Conservation (phyloP, 805 yeast species). For the Wickerhamiella allomyrinae region DNA sequence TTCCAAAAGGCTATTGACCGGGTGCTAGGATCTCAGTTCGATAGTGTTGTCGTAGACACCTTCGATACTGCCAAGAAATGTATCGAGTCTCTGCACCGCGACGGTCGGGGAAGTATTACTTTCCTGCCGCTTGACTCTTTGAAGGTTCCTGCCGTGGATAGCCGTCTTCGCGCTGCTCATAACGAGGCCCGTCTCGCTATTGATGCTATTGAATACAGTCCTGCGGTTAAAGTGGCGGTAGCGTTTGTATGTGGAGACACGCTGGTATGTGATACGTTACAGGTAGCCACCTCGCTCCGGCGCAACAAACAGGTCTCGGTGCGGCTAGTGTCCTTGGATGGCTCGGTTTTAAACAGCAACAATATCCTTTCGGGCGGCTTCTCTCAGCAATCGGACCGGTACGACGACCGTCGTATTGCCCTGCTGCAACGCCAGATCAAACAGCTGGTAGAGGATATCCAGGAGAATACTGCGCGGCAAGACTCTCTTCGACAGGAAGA, state of each 20-base stretch:
- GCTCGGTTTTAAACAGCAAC: slow-evolving; percentile 68
- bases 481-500: slow-evolving; percentile 28
- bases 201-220: slow-evolving; percentile 62
- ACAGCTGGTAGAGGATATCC: slow-evolving; percentile 17
- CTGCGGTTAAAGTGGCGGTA: slow-evolving; percentile 57
- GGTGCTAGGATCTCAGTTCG: slow-evolving; percentile 62
- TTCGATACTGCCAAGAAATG: slow-evolving; percentile 57
- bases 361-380: slow-evolving; percentile 90
- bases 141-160: slow-evolving; percentile 38
- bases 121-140: slow-evolving; percentile 82
- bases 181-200: slow-evolving; percentile 43
- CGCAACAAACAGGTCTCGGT: slow-evolving; percentile 47
- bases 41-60: slow-evolving; percentile 72
- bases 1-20: slow-evolving; percentile 23
- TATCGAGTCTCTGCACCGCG: slow-evolving; percentile 66
- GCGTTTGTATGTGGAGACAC: slow-evolving; percentile 69
- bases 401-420: slow-evolving; percentile 12
- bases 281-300: slow-evolving; percentile 53
- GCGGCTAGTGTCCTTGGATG: slow-evolving; percentile 69
- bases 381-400: slow-evolving; percentile 2
- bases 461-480: slow-evolving; percentile 21
- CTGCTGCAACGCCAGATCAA: slow-evolving; percentile 10
- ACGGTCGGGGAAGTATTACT: slow-evolving; percentile 70
- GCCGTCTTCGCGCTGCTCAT: slow-evolving; percentile 32
- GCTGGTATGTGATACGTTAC: slow-evolving; percentile 57